These are phyloP conservation scores for Pinus albicaulis DNA, from an alignment of 75 land plant species.

Conservation along the genomic window DNA sequence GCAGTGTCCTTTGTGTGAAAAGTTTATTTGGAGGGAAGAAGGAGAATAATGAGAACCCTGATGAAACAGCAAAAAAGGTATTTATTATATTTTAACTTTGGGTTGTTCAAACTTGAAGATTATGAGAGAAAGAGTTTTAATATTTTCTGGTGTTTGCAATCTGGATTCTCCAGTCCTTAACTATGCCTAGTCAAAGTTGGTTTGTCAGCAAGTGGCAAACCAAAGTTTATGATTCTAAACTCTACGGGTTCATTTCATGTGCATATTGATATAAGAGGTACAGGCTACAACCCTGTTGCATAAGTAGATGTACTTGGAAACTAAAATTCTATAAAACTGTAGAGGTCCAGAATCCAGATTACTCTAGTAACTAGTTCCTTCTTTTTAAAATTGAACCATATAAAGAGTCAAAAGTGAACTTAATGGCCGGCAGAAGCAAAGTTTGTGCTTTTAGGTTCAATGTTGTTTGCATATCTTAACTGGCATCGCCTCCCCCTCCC, in stretches of 20 bases:
- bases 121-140: not conserved
- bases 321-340: not conserved
- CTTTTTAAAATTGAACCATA: not conserved
- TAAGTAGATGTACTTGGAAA: not conserved
- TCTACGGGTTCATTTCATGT: not conserved
- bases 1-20: not conserved
- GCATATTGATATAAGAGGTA: not conserved
- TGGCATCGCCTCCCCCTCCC: no score
- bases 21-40: conserved; percentile 11
- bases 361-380: not conserved
- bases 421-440: not conserved
- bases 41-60: conserved; percentile 7
- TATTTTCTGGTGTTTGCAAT: not conserved
- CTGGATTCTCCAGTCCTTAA: not conserved
- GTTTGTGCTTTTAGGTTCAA: not conserved
- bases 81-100: not conserved
- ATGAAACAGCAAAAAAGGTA: conserved; percentile 13
- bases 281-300: not conserved
- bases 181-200: not conserved
- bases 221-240: not conserved
- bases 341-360: not conserved
- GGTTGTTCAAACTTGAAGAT: not conserved
- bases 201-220: not conserved
- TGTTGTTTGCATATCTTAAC: not conserved
- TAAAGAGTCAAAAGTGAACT: not conserved